Evolutionary conservation across 2,329 filamentous ascomycete species (phyloP), one percentile per base, ranked within the genome.

Genomic region (Cladosporium sp.): DNA sequence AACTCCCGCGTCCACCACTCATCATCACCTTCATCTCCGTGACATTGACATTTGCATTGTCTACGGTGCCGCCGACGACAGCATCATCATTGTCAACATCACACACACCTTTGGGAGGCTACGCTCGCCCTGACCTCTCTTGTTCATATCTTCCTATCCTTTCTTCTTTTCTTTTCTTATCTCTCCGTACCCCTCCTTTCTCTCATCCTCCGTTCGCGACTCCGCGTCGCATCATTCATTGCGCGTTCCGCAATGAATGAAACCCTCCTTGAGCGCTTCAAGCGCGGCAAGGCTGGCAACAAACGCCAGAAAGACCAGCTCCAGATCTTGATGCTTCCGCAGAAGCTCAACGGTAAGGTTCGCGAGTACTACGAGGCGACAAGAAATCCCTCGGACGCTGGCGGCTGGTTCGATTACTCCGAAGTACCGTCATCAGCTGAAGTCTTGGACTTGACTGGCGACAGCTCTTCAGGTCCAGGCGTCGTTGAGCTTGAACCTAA

Each of bases 391-490:
- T 47, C 57, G 8, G 61, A 63, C n/a, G 62, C 62, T n/a, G 62
- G 58, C n/a, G n/a, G 56, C 2, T 73, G 71, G 71, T 58, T 70
- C 0, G 40, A 57, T 6, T 61, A 60, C 4, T 78, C 84, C 0
- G 84, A 87, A 57, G 67, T 87, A 1, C 85, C 86, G 0, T 77
- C 73, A 0, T 62, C 77, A 0, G 68, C 67, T 0, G 86, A 89
- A 65, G 75, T 88, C 7, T 70, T 82, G 45, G 62, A 65, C 13
- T 55, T 47, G 1, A 60, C 63, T 4, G 34, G 13, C 24, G 56
- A 47, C 32, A 15, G 37, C 25, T 44, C 45, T 24, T 57, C 35
- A 17, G 40, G 55, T 42, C 40, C 54, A 50, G 22, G 53, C 60
- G 35, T 53, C 25, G 54, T 62, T 37, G 63, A 63, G 50, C 49